Evolutionary conservation across 129 eudicot species (phyloP).

Genomic region (Scalesia atractyloides): DNA sequence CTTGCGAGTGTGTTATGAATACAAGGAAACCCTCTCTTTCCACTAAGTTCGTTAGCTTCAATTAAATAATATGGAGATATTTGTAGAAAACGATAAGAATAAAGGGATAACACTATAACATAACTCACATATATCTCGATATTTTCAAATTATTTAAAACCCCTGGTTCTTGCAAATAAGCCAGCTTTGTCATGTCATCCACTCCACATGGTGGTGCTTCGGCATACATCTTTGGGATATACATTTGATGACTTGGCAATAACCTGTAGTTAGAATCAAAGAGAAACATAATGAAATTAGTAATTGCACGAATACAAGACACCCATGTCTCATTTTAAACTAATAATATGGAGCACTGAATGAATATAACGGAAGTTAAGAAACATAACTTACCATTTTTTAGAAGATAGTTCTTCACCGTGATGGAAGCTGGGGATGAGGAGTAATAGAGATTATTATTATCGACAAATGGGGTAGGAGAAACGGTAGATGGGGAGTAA

Average conservation of each 20-base stretch:
- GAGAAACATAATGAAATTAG: constrained; percentile 4
- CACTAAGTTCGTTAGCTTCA: constrained; percentile 28
- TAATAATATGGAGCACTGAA: no score
- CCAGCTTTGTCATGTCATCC: constrained; percentile 98
- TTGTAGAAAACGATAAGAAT: constrained; percentile 7
- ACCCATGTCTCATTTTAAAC: no score
- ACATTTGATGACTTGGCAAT: constrained; percentile 75
- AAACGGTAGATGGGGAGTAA: no score
- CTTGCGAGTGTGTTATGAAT: neutral
- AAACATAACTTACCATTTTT: no score
- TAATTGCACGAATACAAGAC: constrained; percentile 15
- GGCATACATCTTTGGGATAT: constrained; percentile 90
- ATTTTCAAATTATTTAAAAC: constrained; percentile 78
- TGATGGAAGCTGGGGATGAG: no score
- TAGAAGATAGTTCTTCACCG: no score
- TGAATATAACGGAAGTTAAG: no score
- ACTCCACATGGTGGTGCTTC: constrained; percentile 99
- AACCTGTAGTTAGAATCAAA: constrained; percentile 49
- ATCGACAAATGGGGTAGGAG: no score
- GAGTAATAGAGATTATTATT: no score
- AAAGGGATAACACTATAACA: neutral
- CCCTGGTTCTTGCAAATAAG: constrained; percentile 99
- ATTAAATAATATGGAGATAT: neutral
- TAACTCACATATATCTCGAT: constrained; percentile 93
- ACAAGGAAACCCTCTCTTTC: no score